Evolutionary conservation across 176 grass and related monocot species (phyloP).

Genomic region (Eragrostis nindensis): DNA sequence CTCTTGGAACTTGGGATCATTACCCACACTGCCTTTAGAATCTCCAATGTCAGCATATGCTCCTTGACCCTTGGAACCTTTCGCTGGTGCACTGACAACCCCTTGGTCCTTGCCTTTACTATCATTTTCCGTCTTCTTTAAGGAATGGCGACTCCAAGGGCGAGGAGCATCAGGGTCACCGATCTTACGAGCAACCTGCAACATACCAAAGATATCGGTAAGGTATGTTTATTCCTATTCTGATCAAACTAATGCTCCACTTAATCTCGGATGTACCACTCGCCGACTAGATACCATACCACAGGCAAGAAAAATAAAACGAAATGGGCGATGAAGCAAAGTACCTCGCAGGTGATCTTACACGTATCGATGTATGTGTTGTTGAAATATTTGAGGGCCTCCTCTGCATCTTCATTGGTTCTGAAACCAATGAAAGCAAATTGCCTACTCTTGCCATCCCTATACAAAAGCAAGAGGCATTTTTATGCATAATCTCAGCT

Average conservation of each 20-base stretch:
- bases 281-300: background rate
- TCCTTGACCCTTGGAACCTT: slow-evolving; percentile 51
- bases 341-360: slow-evolving; percentile 94
- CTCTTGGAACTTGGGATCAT: slow-evolving; percentile 77
- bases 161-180: slow-evolving; percentile 77
- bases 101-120: slow-evolving; percentile 44
- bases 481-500: background rate
- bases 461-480: slow-evolving; percentile 36
- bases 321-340: slow-evolving; percentile 11
- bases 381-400: slow-evolving; percentile 85
- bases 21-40: slow-evolving; percentile 44
- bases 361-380: slow-evolving; percentile 94
- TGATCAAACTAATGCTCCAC: background rate
- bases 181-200: slow-evolving; percentile 86
- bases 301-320: background rate
- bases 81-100: slow-evolving; percentile 6
- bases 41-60: slow-evolving; percentile 30
- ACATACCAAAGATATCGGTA: background rate
- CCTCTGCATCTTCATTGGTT: slow-evolving; percentile 80
- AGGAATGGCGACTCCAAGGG: slow-evolving; percentile 86
- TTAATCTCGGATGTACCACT: background rate
- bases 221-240: slow-evolving; percentile 15
- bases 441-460: slow-evolving; percentile 94
- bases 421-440: slow-evolving; percentile 94
- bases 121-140: slow-evolving; percentile 53